phyloP scores from a whole-genome alignment of 148 eudicot species.

The Drosera capensis region DNA sequence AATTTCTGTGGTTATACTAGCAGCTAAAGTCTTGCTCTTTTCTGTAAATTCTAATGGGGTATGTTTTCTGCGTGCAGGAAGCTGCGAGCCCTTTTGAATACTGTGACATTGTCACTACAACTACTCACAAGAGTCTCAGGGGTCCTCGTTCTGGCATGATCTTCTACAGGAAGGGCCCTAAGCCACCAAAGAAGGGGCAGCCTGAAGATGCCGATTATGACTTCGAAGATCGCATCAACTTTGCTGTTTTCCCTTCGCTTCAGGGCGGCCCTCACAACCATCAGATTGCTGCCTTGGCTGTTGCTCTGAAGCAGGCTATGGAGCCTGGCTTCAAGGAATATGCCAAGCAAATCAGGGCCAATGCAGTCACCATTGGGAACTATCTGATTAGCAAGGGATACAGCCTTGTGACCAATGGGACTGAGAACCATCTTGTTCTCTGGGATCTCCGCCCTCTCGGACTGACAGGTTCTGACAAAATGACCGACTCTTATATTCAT shows the following conservation, averaged over 20 bases:
- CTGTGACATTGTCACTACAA: conserved; percentile 87
- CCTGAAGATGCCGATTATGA: conserved; percentile 87
- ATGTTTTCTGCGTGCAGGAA: conserved; percentile 53
- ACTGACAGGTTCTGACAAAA: conserved; percentile 67
- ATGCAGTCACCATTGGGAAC: conserved; percentile 89
- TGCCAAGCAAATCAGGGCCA: conserved; percentile 91
- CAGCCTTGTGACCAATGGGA: conserved; percentile 82
- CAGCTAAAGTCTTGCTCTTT: too few species aligned
- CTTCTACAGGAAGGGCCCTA: conserved; percentile 92
- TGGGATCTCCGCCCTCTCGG: conserved; percentile 99
- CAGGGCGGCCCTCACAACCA: conserved; percentile 99
- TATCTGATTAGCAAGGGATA: conserved; percentile 82
- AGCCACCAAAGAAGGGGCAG: conserved; percentile 92
- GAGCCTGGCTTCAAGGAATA: conserved; percentile 91
- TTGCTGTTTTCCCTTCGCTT: conserved; percentile 91
- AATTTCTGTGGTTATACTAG: too few species aligned
- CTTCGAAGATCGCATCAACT: conserved; percentile 87
- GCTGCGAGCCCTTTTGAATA: conserved; percentile 89
- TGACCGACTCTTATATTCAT: background rate
- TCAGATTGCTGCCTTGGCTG: conserved; percentile 94
- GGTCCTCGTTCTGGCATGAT: conserved; percentile 98
- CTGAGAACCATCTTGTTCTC: conserved; percentile 95
- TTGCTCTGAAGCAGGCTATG: conserved; percentile 80
- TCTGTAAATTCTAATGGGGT: too few species aligned
- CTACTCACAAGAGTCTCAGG: conserved; percentile 92